A percentile compares a stretch with the other conserved stretches of the same genome.
These are phyloP conservation scores for Neonectria sp. DNA, from an alignment of 2,329 filamentous ascomycete species.

Conservation along the genomic window DNA sequence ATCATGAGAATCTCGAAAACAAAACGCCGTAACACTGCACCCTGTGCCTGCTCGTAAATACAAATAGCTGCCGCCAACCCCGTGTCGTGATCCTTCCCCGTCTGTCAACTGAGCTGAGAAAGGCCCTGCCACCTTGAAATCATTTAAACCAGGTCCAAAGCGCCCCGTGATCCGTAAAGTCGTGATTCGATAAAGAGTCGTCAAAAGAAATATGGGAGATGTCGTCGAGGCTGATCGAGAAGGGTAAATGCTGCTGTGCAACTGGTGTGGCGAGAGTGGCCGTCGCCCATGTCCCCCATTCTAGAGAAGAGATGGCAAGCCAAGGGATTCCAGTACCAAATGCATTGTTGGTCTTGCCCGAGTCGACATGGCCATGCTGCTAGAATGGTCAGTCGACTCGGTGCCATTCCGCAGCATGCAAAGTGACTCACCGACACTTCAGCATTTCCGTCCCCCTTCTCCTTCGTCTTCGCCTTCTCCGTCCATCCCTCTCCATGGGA, in stretches of 20 bases:
- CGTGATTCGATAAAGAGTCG: constrained; percentile 17
- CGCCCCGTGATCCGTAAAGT: constrained; percentile 12
- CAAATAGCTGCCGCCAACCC: constrained; percentile 1
- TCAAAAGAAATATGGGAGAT: not conserved
- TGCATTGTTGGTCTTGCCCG: not conserved
- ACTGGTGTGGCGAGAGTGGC: not conserved
- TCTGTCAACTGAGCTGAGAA: not conserved
- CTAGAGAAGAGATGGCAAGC: not conserved
- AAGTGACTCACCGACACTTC: constrained; percentile 13
- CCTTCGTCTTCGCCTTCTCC: not conserved
- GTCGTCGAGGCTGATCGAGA: not conserved
- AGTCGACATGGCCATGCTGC: not conserved
- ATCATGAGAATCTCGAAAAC: not conserved
- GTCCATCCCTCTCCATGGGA: not conserved
- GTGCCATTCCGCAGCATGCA: constrained; percentile 5
- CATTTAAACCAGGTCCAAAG: not conserved
- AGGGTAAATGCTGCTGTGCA: not conserved
- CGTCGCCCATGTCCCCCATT: not conserved
- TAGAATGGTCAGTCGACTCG: constrained; percentile 12
- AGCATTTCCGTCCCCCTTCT: not conserved
- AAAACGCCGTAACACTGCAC: constrained; percentile 4
- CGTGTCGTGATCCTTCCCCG: not conserved
- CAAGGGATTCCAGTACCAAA: not conserved
- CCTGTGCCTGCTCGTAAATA: constrained; percentile 7
- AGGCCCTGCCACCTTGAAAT: not conserved